Base-by-base conservation (phyloP, 306 rosid species). In the Cicer pinnatifidum region DNA sequence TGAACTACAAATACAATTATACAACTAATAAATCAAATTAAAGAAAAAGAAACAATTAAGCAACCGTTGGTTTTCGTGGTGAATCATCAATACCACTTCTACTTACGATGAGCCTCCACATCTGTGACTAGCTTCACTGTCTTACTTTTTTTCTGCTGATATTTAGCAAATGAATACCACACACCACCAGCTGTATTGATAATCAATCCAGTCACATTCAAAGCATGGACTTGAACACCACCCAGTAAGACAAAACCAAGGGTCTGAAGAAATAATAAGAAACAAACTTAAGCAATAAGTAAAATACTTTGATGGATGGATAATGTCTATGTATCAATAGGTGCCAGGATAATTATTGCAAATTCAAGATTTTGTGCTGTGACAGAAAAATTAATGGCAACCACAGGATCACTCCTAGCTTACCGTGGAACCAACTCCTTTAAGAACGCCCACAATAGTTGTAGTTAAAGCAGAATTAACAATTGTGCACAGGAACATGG, bases 351-450 rank as follows among this genome's bases (percentile, higher is more conserved):
- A 44, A 62, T 13, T 39, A 40, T 73, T 76, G 20, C 56, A 64
- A 67, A 69, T 35, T 74, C 10, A 39, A 17, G 61, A 9, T 61
- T 53, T 75, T 33, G 46, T 41, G 54, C 67, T 38, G 45, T 37
- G n/a, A 13, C 72, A 54, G 53, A 84, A 75, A 71, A 57, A 41
- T 77, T 37, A 44, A 76, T 53, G 11, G 47, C 57, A 59, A 78
- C 52, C 62, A 83, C 11, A 16, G 54, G 66, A 40, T 54, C 64
- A 16, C 39, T 73, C 40, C 44, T 45, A 13, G 63, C 94, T 78
- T 85, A 94, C 97, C 78, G 97, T 94, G 59, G 99, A 91, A 61
- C 91, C 99, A 80, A 94, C 99, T 6, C 99, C 99, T 80, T 94
- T 94, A 81, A 94, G 99, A 78, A 94, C 96, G 8, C 97, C 99